Conservation (phyloP, 2,329 filamentous ascomycete genomes). For the Tolypocladium tundrense region DNA sequence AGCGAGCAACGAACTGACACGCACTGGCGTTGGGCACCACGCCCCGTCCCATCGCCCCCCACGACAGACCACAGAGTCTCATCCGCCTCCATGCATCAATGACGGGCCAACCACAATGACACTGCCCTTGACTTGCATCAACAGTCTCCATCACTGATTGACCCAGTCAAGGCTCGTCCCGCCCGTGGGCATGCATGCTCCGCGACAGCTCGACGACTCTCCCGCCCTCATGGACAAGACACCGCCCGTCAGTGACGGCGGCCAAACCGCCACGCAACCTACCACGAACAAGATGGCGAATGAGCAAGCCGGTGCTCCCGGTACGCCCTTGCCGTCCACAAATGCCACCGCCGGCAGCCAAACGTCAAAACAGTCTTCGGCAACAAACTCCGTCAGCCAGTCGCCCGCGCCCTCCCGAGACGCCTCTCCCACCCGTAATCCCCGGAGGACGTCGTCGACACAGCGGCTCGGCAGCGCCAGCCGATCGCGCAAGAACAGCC, state of each 20-base stretch:
- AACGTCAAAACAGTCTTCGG: slow-evolving; percentile 25
- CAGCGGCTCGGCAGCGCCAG: slow-evolving; percentile 30
- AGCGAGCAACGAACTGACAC: neutral
- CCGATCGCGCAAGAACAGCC: slow-evolving; percentile 53
- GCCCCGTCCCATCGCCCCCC: slow-evolving; percentile 3
- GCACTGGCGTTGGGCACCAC: slow-evolving; percentile 1
- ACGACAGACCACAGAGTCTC: slow-evolving; percentile 5
- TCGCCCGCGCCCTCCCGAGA: slow-evolving; percentile 33
- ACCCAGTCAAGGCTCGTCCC: slow-evolving; percentile 18
- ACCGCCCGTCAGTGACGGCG: slow-evolving; percentile 10
- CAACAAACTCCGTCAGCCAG: slow-evolving; percentile 22
- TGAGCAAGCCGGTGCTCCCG: slow-evolving; percentile 5
- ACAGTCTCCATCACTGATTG: slow-evolving; percentile 16
- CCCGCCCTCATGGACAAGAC: slow-evolving; percentile 24
- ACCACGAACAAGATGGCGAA: slow-evolving; percentile 8
- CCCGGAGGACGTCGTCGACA: slow-evolving; percentile 23
- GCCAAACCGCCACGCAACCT: slow-evolving; percentile 8
- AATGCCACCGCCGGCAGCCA: slow-evolving; percentile 16
- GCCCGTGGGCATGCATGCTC: slow-evolving; percentile 22
- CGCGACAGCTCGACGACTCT: slow-evolving; percentile 16
- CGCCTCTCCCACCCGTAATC: slow-evolving; percentile 34
- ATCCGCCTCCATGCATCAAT: slow-evolving; percentile 15
- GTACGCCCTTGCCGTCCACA: slow-evolving; percentile 3
- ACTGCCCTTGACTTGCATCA: slow-evolving; percentile 11
- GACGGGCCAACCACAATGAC: slow-evolving; percentile 26